Conservation (phyloP, 1,139 yeast species). For the Kazachstania sp. region DNA sequence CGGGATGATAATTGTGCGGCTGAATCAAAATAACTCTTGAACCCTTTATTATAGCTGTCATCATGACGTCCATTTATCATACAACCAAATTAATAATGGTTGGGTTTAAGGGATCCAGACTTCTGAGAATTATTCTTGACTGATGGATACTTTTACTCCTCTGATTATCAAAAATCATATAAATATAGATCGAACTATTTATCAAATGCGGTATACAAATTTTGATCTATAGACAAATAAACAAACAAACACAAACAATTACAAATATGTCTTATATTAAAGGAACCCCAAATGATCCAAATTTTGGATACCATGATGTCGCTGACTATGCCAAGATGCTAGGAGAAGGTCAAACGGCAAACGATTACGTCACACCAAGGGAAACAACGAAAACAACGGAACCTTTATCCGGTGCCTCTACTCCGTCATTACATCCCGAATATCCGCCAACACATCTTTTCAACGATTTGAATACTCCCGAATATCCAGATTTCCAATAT, state of each 20-base stretch:
- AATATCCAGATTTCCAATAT: constrained; percentile 7
- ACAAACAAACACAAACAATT: not conserved
- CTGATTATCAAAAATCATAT: too few relatives aligned
- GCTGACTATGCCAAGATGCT: constrained; percentile 9
- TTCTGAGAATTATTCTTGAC: too few relatives aligned
- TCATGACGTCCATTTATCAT: not conserved
- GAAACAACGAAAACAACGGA: not conserved
- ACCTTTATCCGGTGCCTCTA: not conserved
- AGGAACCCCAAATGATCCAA: constrained; percentile 1
- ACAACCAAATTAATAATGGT: not conserved
- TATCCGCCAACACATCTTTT: constrained; percentile 10
- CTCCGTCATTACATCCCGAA: constrained; percentile 2
- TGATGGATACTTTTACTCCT: too few relatives aligned
- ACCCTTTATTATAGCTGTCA: not conserved
- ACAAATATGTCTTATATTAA: not conserved
- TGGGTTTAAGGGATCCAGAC: too few relatives aligned
- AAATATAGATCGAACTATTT: not conserved
- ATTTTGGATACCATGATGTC: constrained; percentile 7
- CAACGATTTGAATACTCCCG: not conserved
- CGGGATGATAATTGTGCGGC: too few relatives aligned
- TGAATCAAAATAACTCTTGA: too few relatives aligned
- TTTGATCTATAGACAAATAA: not conserved
- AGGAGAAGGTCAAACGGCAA: constrained; percentile 14
- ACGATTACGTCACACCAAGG: constrained; percentile 6
- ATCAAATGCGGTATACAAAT: not conserved